These are phyloP conservation scores for Triangularia verruculosa DNA, from an alignment of 2,329 filamentous ascomycete species.

Conservation along the genomic window DNA sequence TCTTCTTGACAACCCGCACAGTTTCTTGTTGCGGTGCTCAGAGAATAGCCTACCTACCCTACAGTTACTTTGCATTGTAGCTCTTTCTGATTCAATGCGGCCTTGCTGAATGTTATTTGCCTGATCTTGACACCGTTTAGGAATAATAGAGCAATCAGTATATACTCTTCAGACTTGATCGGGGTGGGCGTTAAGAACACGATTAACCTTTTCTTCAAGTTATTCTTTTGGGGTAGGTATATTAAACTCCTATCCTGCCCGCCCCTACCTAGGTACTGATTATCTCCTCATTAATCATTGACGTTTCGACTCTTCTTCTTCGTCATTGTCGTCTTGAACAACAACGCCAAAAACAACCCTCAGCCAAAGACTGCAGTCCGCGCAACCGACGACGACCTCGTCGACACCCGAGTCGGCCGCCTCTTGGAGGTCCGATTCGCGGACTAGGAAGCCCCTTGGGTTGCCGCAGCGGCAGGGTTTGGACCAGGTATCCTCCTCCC, in stretches of 20 bases:
- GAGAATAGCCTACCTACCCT: background rate
- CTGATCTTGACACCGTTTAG: too few species aligned
- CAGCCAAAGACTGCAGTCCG: slow-evolving; percentile 65
- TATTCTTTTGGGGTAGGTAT: too few species aligned
- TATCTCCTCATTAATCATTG: too few species aligned
- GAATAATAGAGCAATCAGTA: too few species aligned
- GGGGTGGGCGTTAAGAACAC: too few species aligned
- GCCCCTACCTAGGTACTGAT: too few species aligned
- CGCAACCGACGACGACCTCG: slow-evolving; percentile 62
- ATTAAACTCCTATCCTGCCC: too few species aligned
- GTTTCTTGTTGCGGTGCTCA: background rate
- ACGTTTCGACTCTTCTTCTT: slow-evolving; percentile 13
- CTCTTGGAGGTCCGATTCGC: slow-evolving; percentile 58
- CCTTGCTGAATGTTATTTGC: too few species aligned
- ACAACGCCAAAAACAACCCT: slow-evolving; percentile 61
- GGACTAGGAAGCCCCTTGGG: slow-evolving; percentile 55
- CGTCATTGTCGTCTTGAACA: slow-evolving; percentile 36
- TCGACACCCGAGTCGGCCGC: slow-evolving; percentile 48
- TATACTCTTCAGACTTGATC: too few species aligned
- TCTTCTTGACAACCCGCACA: background rate
- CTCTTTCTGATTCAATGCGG: too few species aligned
- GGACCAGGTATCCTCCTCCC: slow-evolving; percentile 44
- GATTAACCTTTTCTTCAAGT: too few species aligned
- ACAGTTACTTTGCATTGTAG: too few species aligned
- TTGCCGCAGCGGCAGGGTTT: slow-evolving; percentile 63